Percentiles rank a stretch among this genome's conserved stretches.
These are phyloP conservation scores for Brassica napus DNA, from an alignment of 345 rosid genomes.

Conservation along the genomic window DNA sequence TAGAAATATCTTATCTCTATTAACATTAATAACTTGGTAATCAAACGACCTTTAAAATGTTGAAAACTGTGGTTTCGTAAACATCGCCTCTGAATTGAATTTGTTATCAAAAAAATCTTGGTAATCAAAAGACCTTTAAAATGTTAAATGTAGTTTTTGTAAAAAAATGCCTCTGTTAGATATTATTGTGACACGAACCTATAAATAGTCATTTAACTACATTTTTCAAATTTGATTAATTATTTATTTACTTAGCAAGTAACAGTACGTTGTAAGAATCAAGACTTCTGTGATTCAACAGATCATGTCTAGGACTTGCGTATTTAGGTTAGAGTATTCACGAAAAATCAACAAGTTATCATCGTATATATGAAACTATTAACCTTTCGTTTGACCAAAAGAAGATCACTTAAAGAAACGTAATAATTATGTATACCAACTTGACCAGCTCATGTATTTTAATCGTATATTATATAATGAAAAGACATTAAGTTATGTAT, in stretches of 20 bases:
- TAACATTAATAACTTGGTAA: neutral
- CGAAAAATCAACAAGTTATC: neutral
- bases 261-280: neutral
- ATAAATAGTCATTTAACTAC: neutral
- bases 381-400: conserved; percentile 24
- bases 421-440: conserved; percentile 11
- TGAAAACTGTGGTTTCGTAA: conserved; percentile 6
- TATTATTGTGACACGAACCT: neutral
- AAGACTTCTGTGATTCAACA: neutral
- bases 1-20: neutral
- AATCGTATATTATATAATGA: neutral
- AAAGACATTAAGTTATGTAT: conserved; percentile 11
- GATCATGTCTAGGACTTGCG: neutral
- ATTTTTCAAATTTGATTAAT: neutral
- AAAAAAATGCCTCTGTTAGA: neutral
- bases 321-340: neutral
- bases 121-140: neutral
- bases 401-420: conserved; percentile 19
- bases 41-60: conserved; percentile 5
- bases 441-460: neutral
- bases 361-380: neutral
- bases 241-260: neutral
- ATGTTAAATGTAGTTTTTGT: conserved; percentile 6
- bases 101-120: neutral
- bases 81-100: conserved; percentile 1